A percentile compares a stretch with the other conserved stretches of the same genome.
phyloP scores from a whole-genome alignment of 1,284 basidiomycete species.

The Rhizoctonia solani region DNA sequence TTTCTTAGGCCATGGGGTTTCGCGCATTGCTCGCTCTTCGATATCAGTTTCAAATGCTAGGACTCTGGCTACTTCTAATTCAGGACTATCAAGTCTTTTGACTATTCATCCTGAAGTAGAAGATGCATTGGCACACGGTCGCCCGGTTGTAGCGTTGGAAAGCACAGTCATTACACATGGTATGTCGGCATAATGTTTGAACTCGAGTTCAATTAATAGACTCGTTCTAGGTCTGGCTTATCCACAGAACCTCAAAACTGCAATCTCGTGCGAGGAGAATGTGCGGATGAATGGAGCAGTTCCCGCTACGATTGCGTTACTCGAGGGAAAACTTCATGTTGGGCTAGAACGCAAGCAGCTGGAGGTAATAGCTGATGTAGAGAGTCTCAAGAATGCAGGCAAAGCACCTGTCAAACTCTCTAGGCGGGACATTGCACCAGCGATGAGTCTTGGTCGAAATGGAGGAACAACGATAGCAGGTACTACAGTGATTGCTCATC shows the following conservation, averaged over 20 bases:
- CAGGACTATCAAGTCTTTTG: not conserved
- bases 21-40: constrained; percentile 15
- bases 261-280: constrained; percentile 73
- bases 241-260: constrained; percentile 77
- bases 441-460: constrained; percentile 67
- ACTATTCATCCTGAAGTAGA: constrained; percentile 69
- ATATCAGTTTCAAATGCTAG: not conserved
- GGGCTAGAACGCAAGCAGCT: constrained; percentile 74
- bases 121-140: constrained; percentile 63
- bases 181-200: constrained; percentile 31
- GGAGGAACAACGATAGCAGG: constrained; percentile 93
- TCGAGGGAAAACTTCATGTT: constrained; percentile 84
- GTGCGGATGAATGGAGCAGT: constrained; percentile 77
- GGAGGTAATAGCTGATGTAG: constrained; percentile 68
- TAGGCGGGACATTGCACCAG: constrained; percentile 82
- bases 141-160: constrained; percentile 56
- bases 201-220: constrained; percentile 35
- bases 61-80: constrained; percentile 2
- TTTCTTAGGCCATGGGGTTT: constrained; percentile 11
- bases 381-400: constrained; percentile 48
- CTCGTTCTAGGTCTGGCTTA: constrained; percentile 64
- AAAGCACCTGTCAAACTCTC: constrained; percentile 72
- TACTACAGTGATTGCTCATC: constrained; percentile 79
- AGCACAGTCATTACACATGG: constrained; percentile 92
- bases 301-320: constrained; percentile 90